Base-by-base conservation (phyloP, 2,329 filamentous ascomycete species). In the Aspergillus bombycis region DNA sequence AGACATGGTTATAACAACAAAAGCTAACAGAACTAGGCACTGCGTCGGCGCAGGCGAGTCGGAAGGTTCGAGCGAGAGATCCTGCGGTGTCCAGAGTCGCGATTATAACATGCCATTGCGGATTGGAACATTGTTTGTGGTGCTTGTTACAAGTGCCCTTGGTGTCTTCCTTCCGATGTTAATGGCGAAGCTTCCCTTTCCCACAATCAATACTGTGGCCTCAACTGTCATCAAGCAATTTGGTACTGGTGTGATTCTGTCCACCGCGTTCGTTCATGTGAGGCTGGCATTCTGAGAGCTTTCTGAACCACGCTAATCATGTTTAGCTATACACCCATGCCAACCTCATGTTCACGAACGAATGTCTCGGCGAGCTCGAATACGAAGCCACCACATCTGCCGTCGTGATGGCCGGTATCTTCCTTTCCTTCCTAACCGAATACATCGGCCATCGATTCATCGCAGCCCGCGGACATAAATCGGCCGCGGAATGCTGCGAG, bases 321-420 rank as follows among this genome's bases (percentile, higher is more conserved):
- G 3, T 30, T n/a, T 66, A 91, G 88, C 84, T 94, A 12, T 88
- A 89, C 70, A 92, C 90, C 0, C 90, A 94, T 66, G 90, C 91
- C 0, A 78, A 82, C 9, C 82, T 93, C 32, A 91, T 92, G 88
- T 93, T 94, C 69, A 79, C 75, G 23, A 92, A 91, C 67, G 79
- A 87, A 57, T 94, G 91, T 69, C 77, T 94, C 14, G 88, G 88
- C 4, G 82, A 83, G 9, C 78, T 93, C 3, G 73, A 80, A 6
- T 94, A 91, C 69, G 91, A 94, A 75, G 85, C 81, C 4, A 91
- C 88, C 0, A 86, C 90, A 0, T 85, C 89, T 0, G 87, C 90
- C 2, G 86, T 94, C 46, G 83, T 91, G 54, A 90, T 93, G 87
- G 91, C 88, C 0, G 91, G 91, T 0, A 78, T 92, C 1, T 90